Evolutionary conservation across 1,284 basidiomycete species (phyloP).

Genomic region (Anthracocystis walkeri): DNA sequence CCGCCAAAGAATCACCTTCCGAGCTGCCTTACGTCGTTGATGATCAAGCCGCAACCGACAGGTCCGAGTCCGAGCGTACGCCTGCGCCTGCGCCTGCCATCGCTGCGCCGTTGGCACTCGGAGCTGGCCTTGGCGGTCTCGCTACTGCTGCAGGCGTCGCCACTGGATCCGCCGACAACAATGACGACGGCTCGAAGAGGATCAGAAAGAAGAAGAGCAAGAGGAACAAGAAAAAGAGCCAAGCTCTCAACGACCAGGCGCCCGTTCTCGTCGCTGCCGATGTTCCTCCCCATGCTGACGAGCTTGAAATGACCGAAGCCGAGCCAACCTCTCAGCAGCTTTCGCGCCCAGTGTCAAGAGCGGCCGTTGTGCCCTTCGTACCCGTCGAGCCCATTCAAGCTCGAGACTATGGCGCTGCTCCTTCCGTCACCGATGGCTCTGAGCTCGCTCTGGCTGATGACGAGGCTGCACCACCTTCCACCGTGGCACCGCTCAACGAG

Average conservation of each 20-base stretch:
- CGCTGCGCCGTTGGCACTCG: conserved; percentile 21
- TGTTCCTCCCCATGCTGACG: conserved; percentile 5
- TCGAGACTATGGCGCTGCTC: conserved; percentile 24
- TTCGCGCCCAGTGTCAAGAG: neutral
- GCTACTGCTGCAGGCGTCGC: conserved; percentile 30
- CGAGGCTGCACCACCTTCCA: conserved; percentile 21
- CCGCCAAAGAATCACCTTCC: conserved; percentile 16
- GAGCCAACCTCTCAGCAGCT: neutral
- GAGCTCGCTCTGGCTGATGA: conserved; percentile 25
- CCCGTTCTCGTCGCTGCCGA: conserved; percentile 10
- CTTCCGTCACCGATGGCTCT: conserved; percentile 27
- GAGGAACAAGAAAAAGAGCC: conserved; percentile 25
- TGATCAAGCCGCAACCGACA: conserved; percentile 19
- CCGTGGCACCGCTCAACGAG: conserved; percentile 18
- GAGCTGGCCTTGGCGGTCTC: conserved; percentile 37
- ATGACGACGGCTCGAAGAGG: conserved; percentile 16
- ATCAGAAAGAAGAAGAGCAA: conserved; percentile 29
- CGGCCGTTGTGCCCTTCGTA: conserved; percentile 14
- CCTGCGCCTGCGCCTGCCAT: conserved; percentile 22
- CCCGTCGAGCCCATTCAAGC: conserved; percentile 12
- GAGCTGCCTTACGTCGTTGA: conserved; percentile 45
- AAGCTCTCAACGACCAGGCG: conserved; percentile 5
- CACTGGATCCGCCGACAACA: conserved; percentile 4
- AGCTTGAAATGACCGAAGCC: conserved; percentile 9
- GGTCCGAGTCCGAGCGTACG: neutral